Conservation (phyloP, 2,329 filamentous ascomycete genomes). For the Colletotrichum musae region DNA sequence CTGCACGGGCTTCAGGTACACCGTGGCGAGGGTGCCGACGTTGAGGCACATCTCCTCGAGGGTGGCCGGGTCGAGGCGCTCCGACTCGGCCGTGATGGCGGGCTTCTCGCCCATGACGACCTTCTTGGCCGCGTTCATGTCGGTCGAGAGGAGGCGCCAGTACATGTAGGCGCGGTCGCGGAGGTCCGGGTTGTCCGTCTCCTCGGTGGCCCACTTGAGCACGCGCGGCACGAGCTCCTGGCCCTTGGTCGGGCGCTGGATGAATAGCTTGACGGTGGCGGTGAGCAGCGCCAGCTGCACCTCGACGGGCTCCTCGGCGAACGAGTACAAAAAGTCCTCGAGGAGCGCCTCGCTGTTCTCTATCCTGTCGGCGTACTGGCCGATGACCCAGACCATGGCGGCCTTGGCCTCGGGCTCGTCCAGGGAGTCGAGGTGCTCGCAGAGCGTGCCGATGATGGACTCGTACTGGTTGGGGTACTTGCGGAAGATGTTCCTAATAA, state of each 20-base stretch:
- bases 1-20: constrained; percentile 97
- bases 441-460: constrained; percentile 94
- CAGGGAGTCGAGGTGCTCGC: constrained; percentile 94
- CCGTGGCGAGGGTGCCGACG: constrained; percentile 94
- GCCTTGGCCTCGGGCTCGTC: constrained; percentile 99
- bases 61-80: constrained; percentile 91
- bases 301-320: constrained; percentile 94
- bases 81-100: constrained; percentile 94
- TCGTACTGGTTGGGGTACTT: constrained; percentile 99
- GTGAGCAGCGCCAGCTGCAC: constrained; percentile 95
- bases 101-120: constrained; percentile 99
- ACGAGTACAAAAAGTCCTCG: constrained; percentile 95
- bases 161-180: constrained; percentile 99
- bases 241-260: constrained; percentile 94
- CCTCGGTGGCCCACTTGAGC: constrained; percentile 98
- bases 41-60: constrained; percentile 98
- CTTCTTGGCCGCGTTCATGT: constrained; percentile 86
- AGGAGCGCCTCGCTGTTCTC: constrained; percentile 95
- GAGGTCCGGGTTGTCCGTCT: constrained; percentile 98
- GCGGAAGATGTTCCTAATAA: constrained; percentile 98
- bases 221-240: constrained; percentile 95
- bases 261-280: constrained; percentile 97
- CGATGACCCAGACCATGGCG: constrained; percentile 99
- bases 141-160: constrained; percentile 94
- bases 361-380: constrained; percentile 96